phyloP scores from a whole-genome alignment of 2,329 filamentous ascomycete genomes.

The Corynespora cassiicola region DNA sequence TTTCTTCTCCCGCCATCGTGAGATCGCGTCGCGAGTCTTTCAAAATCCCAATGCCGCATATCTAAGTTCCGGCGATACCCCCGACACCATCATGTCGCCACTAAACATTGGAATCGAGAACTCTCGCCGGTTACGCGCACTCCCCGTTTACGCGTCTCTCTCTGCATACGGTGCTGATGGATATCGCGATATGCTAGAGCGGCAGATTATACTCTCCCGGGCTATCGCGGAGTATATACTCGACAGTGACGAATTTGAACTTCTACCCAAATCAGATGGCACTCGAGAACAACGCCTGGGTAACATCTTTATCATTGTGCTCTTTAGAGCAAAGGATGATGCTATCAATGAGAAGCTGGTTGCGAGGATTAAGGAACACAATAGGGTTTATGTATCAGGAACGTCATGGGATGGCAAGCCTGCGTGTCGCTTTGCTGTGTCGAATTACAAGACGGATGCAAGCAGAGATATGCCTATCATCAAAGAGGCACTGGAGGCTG shows the following conservation, averaged over 20 bases:
- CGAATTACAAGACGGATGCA: slow-evolving; percentile 80
- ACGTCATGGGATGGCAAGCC: slow-evolving; percentile 77
- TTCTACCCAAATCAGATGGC: slow-evolving; percentile 61
- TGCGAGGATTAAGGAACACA: slow-evolving; percentile 73
- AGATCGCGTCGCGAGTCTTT: slow-evolving; percentile 70
- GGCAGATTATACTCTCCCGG: slow-evolving; percentile 75
- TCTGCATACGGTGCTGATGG: slow-evolving; percentile 75
- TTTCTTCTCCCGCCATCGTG: slow-evolving; percentile 75
- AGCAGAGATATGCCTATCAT: slow-evolving; percentile 72
- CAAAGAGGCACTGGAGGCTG: slow-evolving; percentile 63
- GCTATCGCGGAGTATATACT: slow-evolving; percentile 69
- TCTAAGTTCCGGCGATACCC: slow-evolving; percentile 56
- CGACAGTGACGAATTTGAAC: slow-evolving; percentile 67
- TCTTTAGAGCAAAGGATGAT: slow-evolving; percentile 76
- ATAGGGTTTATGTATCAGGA: slow-evolving; percentile 81
- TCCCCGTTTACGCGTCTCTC: slow-evolving; percentile 87
- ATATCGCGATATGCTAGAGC: slow-evolving; percentile 71
- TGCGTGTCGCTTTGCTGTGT: slow-evolving; percentile 83
- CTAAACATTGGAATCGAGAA: slow-evolving; percentile 90
- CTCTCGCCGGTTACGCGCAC: slow-evolving; percentile 84
- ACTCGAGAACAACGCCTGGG: slow-evolving; percentile 53
- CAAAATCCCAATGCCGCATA: slow-evolving; percentile 88
- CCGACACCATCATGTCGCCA: slow-evolving; percentile 71
- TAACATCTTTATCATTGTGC: slow-evolving; percentile 71
- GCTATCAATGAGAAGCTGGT: slow-evolving; percentile 71